Conservation (phyloP, 495 filamentous ascomycete genomes). For the Hypoxylon intermedium region DNA sequence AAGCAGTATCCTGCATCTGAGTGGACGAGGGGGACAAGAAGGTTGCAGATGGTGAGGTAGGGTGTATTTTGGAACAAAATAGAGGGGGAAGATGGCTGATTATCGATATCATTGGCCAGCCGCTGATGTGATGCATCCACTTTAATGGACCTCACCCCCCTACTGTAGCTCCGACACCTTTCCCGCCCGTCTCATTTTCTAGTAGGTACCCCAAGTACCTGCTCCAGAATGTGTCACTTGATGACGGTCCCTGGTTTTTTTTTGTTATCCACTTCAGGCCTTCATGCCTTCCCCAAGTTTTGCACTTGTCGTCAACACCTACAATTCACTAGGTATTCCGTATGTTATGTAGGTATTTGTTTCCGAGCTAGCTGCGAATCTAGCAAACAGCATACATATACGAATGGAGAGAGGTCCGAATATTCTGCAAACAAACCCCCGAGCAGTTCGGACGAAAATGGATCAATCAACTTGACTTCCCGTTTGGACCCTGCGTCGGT, state of each 20-base stretch:
- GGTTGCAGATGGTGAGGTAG: conserved; percentile 3
- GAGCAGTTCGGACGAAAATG: conserved; percentile 9
- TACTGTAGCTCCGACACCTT: conserved; percentile 21
- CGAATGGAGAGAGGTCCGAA: neutral
- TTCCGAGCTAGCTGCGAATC: conserved; percentile 3
- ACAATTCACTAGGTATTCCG: too few relatives aligned
- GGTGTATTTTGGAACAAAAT: conserved; percentile 25
- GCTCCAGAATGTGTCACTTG: conserved; percentile 28
- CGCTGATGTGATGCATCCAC: conserved; percentile 34
- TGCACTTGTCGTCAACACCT: conserved; percentile 1
- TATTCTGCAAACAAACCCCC: neutral
- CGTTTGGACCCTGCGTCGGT: conserved; percentile 34
- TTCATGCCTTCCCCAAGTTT: conserved; percentile 22
- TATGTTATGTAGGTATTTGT: neutral
- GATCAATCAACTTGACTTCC: conserved; percentile 17
- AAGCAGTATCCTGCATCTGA: conserved; percentile 24
- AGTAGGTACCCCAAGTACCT: neutral
- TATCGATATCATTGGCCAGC: conserved; percentile 49
- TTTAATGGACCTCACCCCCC: conserved; percentile 36
- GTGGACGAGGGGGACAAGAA: conserved; percentile 11
- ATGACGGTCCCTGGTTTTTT: conserved; percentile 14
- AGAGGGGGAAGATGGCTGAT: conserved; percentile 51
- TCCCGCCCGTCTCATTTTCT: conserved; percentile 5
- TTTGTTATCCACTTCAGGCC: conserved; percentile 31
- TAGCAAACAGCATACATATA: conserved; percentile 3